Base-by-base conservation (phyloP, 495 filamentous ascomycete species). In the Tetracladium setigerum region DNA sequence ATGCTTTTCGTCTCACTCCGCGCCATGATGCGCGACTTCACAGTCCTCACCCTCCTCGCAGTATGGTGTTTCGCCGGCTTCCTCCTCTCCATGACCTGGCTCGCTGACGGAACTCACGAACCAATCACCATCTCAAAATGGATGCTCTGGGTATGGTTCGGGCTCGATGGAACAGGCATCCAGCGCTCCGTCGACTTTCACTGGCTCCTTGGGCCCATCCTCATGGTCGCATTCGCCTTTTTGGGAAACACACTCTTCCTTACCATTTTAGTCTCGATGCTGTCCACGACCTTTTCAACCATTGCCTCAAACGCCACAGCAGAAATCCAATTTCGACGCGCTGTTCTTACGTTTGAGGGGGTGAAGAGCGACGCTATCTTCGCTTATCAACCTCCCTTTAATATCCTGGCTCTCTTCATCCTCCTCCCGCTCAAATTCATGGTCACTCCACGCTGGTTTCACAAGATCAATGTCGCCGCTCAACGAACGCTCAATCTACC, bases 111-210 rank as follows among this genome's bases (percentile, higher is more conserved):
- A 46, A 63, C 3, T 38, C 66, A 41, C 27, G 34, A 41, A 38
- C 40, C 35, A 39, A 60, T 74, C 16, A 83, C 73, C 1, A 84
- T 87, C 46, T 73, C 75, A 34, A 86, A 85, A 59, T 87, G 83
- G 83, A 86, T 87, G 83, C 71, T 87, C 0, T 87, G 81, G 71
- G 83, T 87, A 45, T 87, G 83, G 83, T 87, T 87, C 50, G 83
- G 83, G 0, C 69, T 87, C 11, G 83, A 87, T 47, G 83, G 83
- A 8, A 85, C 81, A 1, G 83, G 83, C 4, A 81, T 87, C 30
- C 70, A 82, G 49, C 63, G 73, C 52, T 83, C 82, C 11, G 72
- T 66, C 22, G 76, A 79, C 18, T 80, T 87, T 49, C 83, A 87
- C 61, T 67, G 68, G 64, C 60, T 84, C 16, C 70, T 86, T 3